These are phyloP conservation scores for Penicillium bialowiezense DNA, from an alignment of 495 filamentous ascomycete species.

Conservation along the genomic window DNA sequence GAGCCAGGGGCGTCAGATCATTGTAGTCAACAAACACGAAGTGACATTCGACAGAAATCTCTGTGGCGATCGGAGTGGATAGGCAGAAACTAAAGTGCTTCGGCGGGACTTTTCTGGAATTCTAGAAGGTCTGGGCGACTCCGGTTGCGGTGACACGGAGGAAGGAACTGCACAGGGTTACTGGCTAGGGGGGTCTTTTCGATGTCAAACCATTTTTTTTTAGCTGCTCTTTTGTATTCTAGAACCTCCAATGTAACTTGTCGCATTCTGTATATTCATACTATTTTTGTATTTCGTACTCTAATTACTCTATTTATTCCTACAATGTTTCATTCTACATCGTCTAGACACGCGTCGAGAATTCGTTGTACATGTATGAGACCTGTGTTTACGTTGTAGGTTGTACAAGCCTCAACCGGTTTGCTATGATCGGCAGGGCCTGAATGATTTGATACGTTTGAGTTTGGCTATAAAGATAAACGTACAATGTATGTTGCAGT, in stretches of 20 bases:
- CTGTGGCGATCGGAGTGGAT: conserved; percentile 11
- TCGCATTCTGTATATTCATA: too few relatives aligned
- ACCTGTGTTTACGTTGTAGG: background rate
- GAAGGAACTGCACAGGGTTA: background rate
- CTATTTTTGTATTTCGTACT: too few relatives aligned
- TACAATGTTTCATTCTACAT: too few relatives aligned
- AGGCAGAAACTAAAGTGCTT: conserved; percentile 13
- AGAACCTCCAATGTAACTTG: too few relatives aligned
- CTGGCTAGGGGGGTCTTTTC: too few relatives aligned
- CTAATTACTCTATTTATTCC: too few relatives aligned
- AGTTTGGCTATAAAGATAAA: background rate
- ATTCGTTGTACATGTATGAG: conserved; percentile 6
- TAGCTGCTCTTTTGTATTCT: too few relatives aligned
- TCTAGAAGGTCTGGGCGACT: conserved; percentile 21
- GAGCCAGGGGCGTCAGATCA: conserved; percentile 1
- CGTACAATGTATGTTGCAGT: too few relatives aligned
- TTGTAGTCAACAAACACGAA: background rate
- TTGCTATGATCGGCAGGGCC: conserved; percentile 13
- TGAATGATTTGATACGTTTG: conserved; percentile 1
- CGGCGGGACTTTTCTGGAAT: conserved; percentile 26
- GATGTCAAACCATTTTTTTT: too few relatives aligned
- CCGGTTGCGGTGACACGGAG: background rate
- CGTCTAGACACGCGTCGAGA: conserved; percentile 3
- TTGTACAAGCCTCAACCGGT: background rate
- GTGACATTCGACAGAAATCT: background rate